Base-by-base conservation (phyloP, 2,329 filamentous ascomycete genomes). In the Colletotrichum sp. region DNA sequence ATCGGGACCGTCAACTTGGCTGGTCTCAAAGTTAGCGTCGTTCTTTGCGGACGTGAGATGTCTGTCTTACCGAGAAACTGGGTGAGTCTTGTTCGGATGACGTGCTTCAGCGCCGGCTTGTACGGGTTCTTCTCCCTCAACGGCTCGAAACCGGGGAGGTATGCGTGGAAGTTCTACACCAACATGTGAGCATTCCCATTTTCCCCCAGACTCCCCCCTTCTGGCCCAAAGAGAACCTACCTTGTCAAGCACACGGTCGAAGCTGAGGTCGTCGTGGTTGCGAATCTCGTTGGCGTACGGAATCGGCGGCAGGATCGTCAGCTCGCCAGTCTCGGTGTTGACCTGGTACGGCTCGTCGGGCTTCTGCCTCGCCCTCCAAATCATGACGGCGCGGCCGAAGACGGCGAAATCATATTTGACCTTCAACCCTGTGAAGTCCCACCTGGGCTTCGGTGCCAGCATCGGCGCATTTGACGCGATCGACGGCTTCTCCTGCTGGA, bases 221-320 rank as follows among this genome's bases (percentile, higher is more conserved):
- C 28, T 3, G 4, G 1, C 22, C 22, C 22, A n/a, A 16, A 48
- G 13, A 22, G 22, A 22, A n/a, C 61, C 13, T 34, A 39, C 73
- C 73, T 75, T 73, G 10, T 75, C 73, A 9, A 75, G 34, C 30
- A 75, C 64, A 25, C 73, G 73, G 64, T 73, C 73, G 43, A 75
- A 73, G 34, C 73, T 75, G 43, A 75, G 70, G 18, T 75, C 64
- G 18, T 73, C 70, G 18, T 75, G 73, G 43, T 75, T 75, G 43
- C 73, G 73, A 12, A 75, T 75, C 48, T 75, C 73, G 70, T 75
- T 75, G 64, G 73, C 73, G 10, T 67, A 75, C 18, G 73, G 73
- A 3, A 75, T 36, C n/a, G 73, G 36, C 12, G 73, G 73, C 9
- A 75, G 64, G 8, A 75, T 60, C n/a, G 73, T 75, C 69, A 75